Percentiles rank a stretch among this genome's conserved stretches.
These are phyloP conservation scores for Periconia digitata DNA, from an alignment of 2,329 filamentous ascomycete species.

Conservation along the genomic window DNA sequence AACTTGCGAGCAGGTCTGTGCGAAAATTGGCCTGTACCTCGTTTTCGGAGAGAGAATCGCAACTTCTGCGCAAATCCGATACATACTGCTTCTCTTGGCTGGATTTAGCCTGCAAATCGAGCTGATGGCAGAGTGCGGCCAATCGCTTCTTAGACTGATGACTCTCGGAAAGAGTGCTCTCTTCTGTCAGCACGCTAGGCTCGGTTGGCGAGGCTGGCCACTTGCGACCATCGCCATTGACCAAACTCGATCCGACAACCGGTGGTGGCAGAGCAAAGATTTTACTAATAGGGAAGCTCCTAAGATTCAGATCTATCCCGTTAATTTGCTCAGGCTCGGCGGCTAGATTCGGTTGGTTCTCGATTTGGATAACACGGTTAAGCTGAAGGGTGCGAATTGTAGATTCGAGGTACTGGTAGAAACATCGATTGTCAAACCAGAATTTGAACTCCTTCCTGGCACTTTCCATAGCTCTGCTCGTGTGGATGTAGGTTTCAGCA, in stretches of 20 bases:
- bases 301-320: neutral
- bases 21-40: neutral
- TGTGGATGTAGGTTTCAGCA: constrained; percentile 18
- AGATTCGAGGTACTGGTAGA: constrained; percentile 34
- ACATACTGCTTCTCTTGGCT: constrained; percentile 24
- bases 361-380: constrained; percentile 3
- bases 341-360: neutral
- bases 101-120: constrained; percentile 10
- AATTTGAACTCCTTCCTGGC: constrained; percentile 17
- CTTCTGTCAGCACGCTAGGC: constrained; percentile 3
- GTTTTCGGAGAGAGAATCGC: constrained; percentile 13
- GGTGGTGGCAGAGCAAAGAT: constrained; percentile 8
- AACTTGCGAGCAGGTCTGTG: neutral
- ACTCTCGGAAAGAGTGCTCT: neutral
- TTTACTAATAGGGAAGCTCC: constrained; percentile 4
- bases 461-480: constrained; percentile 10
- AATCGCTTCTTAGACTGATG: constrained; percentile 7
- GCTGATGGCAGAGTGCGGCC: constrained; percentile 12
- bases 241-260: neutral
- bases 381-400: constrained; percentile 12
- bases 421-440: constrained; percentile 43
- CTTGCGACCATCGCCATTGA: neutral
- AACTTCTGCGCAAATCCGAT: constrained; percentile 17
- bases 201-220: constrained; percentile 1
- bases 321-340: neutral